Base-by-base conservation (phyloP, 768 basidiomycete genomes). In the Agrocybe praecox region DNA sequence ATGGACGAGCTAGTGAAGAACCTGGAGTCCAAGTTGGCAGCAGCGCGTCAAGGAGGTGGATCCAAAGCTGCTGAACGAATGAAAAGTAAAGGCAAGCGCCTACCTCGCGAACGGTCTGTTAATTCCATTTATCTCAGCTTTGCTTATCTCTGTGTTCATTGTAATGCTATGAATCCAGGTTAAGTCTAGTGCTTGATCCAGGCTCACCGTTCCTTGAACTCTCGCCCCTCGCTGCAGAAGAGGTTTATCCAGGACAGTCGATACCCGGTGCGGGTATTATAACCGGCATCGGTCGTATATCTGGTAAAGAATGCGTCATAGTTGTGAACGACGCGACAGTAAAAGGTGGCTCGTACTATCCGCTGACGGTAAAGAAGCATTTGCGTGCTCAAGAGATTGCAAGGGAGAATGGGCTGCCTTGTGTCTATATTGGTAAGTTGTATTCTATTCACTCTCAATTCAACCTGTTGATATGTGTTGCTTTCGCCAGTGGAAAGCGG, bases 251-350 rank as follows among this genome's bases (percentile, higher is more conserved):
- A 0, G 83, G 76, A 6, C 79, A 91, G 59, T 76, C 80, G 50
- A 85, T 97, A 26, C 94, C 96, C 18, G 91, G 89, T 0, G 95
- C 94, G 1, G 96, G 94, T 2, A 83, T 98, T 43, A 90, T 98
- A 58, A 94, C 94, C 2, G 95, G 95, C 19, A 81, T 89, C 57
- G 89, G 89, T 2, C 77, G 90, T 26, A 85, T 95, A 36, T 81
- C 87, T 21, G 93, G 93, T 0, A 76, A 83, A 56, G 92, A 96
- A 71, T 95, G 92, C 65, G 86, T 97, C 61, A 72, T 98, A 5
- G 87, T 96, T 5, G 90, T 92, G n/a, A 98, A 97, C 70, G 95
- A 98, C 67, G 89, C 94, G 29, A 94, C 92, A 7, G 92, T 94
- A 23, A 95, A 95, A 69, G 94, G 94, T 14, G 94, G 94, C 8